These are phyloP conservation scores for Phytophthora hibernalis DNA, from an alignment of 352 stramenopile species.

Conservation along the genomic window DNA sequence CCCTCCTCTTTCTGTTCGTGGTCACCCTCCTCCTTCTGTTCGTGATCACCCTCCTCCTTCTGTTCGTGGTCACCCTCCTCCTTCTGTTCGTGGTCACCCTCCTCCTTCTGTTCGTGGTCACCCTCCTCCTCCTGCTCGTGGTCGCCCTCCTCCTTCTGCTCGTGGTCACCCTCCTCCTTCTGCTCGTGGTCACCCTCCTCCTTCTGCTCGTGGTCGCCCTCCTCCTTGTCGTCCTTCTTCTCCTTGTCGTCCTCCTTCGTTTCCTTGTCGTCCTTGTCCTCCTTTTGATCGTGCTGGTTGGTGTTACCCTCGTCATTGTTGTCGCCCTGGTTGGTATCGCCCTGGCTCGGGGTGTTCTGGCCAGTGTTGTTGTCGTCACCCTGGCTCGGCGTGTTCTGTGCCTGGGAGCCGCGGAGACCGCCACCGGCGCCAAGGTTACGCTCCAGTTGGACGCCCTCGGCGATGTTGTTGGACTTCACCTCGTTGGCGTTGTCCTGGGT, in stretches of 20 bases:
- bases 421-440: slow-evolving; percentile 33
- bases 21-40: background rate
- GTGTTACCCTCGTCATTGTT: slow-evolving; percentile 7
- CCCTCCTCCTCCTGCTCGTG: background rate
- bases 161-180: background rate
- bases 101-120: slow-evolving; percentile 4
- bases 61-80: background rate
- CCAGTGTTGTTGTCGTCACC: slow-evolving; percentile 12
- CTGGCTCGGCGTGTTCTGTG: slow-evolving; percentile 17
- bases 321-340: slow-evolving; percentile 14
- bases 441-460: slow-evolving; percentile 13
- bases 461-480: slow-evolving; percentile 16
- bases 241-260: background rate
- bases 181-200: slow-evolving; percentile 1
- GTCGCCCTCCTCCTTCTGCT: background rate
- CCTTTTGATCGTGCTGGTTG: slow-evolving; percentile 24
- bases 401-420: slow-evolving; percentile 26
- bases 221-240: background rate
- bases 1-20: background rate
- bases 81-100: background rate
- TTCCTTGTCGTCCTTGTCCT: slow-evolving; percentile 9
- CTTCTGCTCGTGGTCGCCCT: background rate
- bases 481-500: slow-evolving; percentile 19
- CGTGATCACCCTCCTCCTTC: background rate
- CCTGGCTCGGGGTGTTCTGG: slow-evolving; percentile 16